Evolutionary conservation across 1,284 basidiomycete genomes (phyloP).

Genomic region (Hypsizygus ulmarius): DNA sequence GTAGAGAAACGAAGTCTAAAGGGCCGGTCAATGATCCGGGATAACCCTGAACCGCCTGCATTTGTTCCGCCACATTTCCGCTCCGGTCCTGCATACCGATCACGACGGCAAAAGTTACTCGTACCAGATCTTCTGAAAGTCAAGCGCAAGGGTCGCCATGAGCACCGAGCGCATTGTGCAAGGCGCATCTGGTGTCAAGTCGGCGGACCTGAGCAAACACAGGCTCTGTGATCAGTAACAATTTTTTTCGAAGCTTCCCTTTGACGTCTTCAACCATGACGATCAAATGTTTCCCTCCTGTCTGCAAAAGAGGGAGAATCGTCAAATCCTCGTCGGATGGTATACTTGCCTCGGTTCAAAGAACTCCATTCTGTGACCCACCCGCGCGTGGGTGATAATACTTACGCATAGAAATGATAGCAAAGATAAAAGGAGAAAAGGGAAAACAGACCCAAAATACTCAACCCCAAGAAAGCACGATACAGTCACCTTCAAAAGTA

Average conservation of each 20-base stretch:
- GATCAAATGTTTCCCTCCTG: not conserved
- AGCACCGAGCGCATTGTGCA: too few species aligned
- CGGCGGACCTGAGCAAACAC: too few species aligned
- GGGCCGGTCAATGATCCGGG: too few species aligned
- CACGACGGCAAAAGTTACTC: too few species aligned
- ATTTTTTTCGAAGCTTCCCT: not conserved
- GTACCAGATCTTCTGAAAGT: too few species aligned
- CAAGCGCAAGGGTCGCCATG: too few species aligned
- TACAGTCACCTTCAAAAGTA: constrained; percentile 1
- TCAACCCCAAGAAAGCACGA: not conserved
- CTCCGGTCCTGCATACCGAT: too few species aligned
- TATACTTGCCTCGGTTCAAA: constrained; percentile 14
- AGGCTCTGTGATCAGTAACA: too few species aligned
- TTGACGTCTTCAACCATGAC: not conserved
- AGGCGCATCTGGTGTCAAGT: too few species aligned
- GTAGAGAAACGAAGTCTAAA: too few species aligned
- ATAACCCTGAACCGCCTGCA: too few species aligned
- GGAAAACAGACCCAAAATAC: constrained; percentile 3
- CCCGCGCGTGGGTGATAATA: constrained; percentile 20
- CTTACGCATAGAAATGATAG: constrained; percentile 20
- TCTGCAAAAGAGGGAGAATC: constrained; percentile 2
- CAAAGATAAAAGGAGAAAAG: not conserved
- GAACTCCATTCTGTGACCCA: constrained; percentile 14
- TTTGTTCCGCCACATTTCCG: too few species aligned
- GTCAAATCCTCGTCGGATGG: not conserved